Evolutionary conservation across 2,329 filamentous ascomycete genomes (phyloP), one percentile per base, ranked within the genome.

Genomic region (Trichoderma sp.): DNA sequence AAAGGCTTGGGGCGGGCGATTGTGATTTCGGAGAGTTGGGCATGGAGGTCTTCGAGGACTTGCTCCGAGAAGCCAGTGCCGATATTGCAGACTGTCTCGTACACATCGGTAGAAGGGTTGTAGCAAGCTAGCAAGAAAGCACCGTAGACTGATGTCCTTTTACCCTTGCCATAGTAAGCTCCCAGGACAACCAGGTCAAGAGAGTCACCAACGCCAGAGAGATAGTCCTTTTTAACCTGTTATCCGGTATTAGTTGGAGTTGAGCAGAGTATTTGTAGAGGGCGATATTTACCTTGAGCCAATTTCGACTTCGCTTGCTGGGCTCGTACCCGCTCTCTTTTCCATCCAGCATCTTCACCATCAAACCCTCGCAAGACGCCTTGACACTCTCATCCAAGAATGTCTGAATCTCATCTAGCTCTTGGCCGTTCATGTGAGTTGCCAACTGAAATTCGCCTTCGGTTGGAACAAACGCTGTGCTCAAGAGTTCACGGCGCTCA

Each of bases 281-380:
- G 0, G 14, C n/a, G 8, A 40, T 21, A 40, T 77, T 76, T 84
- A 92, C 91, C 86, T 99, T 99, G 73, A 99, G 91, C 96, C 96
- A 99, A 77, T 99, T 99, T 70, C 96, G 92, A 81, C 93, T 97
- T 72, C 96, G 91, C 79, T 97, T 97, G 76, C 93, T 97, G 24
- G 96, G 96, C 81, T 98, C 95, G 78, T 99, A 99, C 75, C 92
- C 93, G 74, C 93, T 97, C 80, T 97, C 95, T 7, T 88, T 84
- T 0, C 95, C 96, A 78, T 98, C 95, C 70, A 99, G 83, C 96
- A 99, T 99, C 84, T 99, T 99, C 16, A 99, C 96, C 96, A 99
- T 99, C 65, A 99, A 84, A 13, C 96, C 96, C 83, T 99, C 96
- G 77, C 96, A 99, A 0, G 93, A 96, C 2, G 94, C 93, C 80